Evolutionary conservation across 257 asterid species (phyloP).

Genomic region (Penstemon barbatus): DNA sequence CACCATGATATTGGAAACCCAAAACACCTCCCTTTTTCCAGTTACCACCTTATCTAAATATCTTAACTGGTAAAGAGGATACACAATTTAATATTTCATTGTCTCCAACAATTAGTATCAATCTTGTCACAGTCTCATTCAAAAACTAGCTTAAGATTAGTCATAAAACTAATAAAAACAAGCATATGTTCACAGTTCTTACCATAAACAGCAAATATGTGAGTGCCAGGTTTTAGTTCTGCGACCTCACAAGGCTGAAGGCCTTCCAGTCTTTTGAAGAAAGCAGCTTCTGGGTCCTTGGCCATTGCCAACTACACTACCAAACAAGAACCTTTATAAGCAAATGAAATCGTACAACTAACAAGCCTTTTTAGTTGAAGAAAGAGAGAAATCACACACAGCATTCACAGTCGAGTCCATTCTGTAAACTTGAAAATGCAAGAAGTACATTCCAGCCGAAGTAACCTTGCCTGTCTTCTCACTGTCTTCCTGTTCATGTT

Average conservation of each 20-base stretch:
- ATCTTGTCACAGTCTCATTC: neutral
- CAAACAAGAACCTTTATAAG: conserved; percentile 34
- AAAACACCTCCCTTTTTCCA: no score
- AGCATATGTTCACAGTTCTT: conserved; percentile 38
- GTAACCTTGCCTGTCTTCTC: conserved; percentile 91
- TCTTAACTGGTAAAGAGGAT: no score
- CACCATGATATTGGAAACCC: neutral
- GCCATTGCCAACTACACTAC: conserved; percentile 76
- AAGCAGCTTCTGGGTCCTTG: conserved; percentile 97
- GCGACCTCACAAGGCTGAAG: conserved; percentile 99
- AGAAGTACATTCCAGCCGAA: conserved; percentile 95
- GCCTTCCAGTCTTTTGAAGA: conserved; percentile 95
- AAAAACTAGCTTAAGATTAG: neutral
- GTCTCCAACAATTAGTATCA: conserved; percentile 7
- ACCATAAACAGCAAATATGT: conserved; percentile 99
- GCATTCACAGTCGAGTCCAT: conserved; percentile 99
- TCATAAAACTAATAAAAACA: conserved; percentile 22
- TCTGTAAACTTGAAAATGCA: conserved; percentile 98
- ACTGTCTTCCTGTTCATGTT: conserved; percentile 83
- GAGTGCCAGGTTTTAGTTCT: conserved; percentile 94
- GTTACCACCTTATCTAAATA: no score
- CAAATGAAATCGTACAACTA: conserved; percentile 1
- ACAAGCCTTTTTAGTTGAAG: conserved; percentile 8
- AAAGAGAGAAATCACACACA: conserved; percentile 46
- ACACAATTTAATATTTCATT: no score